phyloP scores from a whole-genome alignment of 2,329 filamentous ascomycete species.

The Chalaropsis thielavioides region DNA sequence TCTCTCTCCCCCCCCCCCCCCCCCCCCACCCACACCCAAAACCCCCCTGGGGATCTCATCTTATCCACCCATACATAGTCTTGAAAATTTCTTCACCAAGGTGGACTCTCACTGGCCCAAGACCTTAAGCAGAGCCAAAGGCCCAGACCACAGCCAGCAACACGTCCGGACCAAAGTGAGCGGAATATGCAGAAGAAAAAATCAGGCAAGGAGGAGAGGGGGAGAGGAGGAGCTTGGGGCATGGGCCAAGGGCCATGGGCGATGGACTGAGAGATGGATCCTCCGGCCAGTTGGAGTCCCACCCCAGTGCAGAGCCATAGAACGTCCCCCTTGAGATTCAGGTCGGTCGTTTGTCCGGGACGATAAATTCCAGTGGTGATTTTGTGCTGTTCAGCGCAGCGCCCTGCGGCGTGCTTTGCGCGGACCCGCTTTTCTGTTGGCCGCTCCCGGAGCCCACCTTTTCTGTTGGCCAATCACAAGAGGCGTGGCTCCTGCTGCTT shows the following conservation, averaged over 20 bases:
- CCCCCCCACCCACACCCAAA: not conserved
- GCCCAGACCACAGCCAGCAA: not conserved
- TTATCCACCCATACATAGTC: not conserved
- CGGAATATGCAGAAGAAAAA: conserved; percentile 3
- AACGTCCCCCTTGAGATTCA: not conserved
- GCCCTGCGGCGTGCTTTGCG: not conserved
- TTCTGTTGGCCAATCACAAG: conserved; percentile 4
- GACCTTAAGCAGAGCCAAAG: not conserved
- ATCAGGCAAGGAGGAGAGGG: not conserved
- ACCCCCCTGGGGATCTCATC: not conserved
- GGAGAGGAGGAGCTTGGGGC: not conserved
- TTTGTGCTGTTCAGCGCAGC: not conserved
- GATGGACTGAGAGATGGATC: not conserved
- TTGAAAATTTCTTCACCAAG: conserved; percentile 15
- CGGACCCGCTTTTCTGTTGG: conserved; percentile 1
- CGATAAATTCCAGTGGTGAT: not conserved
- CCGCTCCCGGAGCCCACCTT: conserved; percentile 14
- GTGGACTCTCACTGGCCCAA: conserved; percentile 10
- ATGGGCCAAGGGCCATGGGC: not conserved
- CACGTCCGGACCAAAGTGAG: not conserved
- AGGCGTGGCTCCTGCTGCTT: not conserved
- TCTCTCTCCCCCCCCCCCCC: too few relatives aligned
- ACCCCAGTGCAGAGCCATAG: not conserved
- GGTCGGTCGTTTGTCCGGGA: not conserved
- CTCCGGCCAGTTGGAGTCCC: not conserved